Base-by-base conservation (phyloP, 2,329 filamentous ascomycete genomes). In the Sordariomycetes sp. region DNA sequence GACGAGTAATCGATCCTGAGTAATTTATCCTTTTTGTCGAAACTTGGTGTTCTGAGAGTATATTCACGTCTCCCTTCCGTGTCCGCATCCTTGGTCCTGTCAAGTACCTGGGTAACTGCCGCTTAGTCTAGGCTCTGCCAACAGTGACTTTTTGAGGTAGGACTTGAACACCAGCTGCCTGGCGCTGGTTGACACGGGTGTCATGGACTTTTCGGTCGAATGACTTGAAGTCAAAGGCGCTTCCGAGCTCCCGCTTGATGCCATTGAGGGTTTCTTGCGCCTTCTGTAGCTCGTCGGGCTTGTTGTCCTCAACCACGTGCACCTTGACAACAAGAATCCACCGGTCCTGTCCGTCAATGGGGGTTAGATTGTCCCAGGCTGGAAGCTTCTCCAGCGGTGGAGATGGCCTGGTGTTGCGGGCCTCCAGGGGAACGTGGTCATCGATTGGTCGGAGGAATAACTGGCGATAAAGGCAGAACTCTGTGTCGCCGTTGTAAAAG, bases 301-400 rank as follows among this genome's bases (percentile, higher is more conserved):
- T 67, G 42, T 64, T 71, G 34, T 75, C 72, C 38, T 77, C 71
- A 7, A 65, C 42, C 3, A 77, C 70, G 33, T 72, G 61, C 3
- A 64, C 54, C 38, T 64, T 72, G 37, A 75, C 66, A 23, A 63
- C 63, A 20, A 80, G 56, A 33, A 74, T 62, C 75, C 75, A 79
- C 23, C 62, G 56, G 33, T 59, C 57, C 33, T 64, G 61, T 25
- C 59, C 50, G 43, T 75, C 71, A 12, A 73, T 54, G 0, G 63
- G 64, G 3, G 62, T 53, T 7, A 76, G 53, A 0, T 56, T 50
- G 4, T 64, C 57, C 55, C 64, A 72, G 0, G 67, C 41, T 0
- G 71, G 69, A 1, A 77, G 50, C 1, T 37, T 41, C 8, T 16
- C 23, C 17, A 19, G 15, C 2, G 33, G 33, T 3, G 33, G 33